Base-by-base conservation (phyloP, 176 grass and related monocot genomes). In the Oryza glumipatula region DNA sequence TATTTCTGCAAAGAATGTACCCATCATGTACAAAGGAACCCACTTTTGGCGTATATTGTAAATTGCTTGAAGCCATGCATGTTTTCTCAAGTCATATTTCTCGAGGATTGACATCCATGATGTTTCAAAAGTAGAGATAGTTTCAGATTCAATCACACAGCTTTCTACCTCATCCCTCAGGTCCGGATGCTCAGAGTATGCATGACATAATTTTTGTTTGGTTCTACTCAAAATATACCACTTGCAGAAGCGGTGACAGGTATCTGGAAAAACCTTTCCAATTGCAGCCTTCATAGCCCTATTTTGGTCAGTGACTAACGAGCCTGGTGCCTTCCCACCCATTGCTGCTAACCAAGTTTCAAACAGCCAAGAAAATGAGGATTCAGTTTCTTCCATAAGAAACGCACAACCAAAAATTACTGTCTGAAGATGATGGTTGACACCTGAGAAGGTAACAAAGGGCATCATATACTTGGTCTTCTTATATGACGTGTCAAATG, bases 391-490 rank as follows among this genome's bases (percentile, higher is more conserved):
- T 76, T 98, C 89, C 72, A 89, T 89, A 74, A 98, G 91, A 83
- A 98, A 86, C 5, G 91, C 91, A 81, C 88, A 94, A 21, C 96
- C 93, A 90, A 95, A 98, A 38, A 92, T 58, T 80, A 95, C 76
- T 39, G 89, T 81, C 44, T 95, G 96, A 84, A 98, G 80, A 86
- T 98, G 96, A 90, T 98, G 96, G 60, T 94, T 98, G 54, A 98
- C 68, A 67, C 96, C 93, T 17, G 91, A 93, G 69, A 98, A 95
- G 72, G 86, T 90, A 51, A 95, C 88, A 74, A 95, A 91, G 13
- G 96, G 96, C 89, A 93, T 88, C 93, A 94, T 93, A 73, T 95
- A 82, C 85, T 94, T 98, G 76, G 90, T 95, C 87, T 95, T 94
- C 80, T 92, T 98, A 70, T 93, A 94, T 36, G 96, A 88, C 17